Base-by-base conservation (phyloP, 1,284 basidiomycete species). In the Microbotryomycetes sp. region DNA sequence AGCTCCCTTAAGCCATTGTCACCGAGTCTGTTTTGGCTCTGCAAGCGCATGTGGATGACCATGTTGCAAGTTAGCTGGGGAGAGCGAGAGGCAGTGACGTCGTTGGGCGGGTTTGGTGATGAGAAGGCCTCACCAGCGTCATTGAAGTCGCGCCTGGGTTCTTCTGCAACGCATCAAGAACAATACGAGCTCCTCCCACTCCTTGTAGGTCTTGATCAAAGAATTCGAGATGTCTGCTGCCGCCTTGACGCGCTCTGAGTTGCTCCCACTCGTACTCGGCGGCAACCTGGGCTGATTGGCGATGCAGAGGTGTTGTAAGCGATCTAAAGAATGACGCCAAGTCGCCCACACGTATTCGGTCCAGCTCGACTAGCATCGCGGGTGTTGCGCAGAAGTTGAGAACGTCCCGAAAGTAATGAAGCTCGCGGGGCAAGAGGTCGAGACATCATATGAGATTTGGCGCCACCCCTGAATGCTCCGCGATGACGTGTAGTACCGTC, bases 1-100 rank as follows among this genome's bases (percentile, higher is more conserved):
- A 68, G 32, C 42, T 62, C 64, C 3, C 59, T 52, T 9, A 68
- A 15, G 2, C 66, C 66, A 23, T 62, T 59, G 45, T 68, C 66
- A 3, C 66, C 62, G 0, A 68, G 32, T 3, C 46, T 29, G 22
- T 68, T 68, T 26, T 67, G 65, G 0, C 36, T 42, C 36, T 42
- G 36, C 19, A 19, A 9, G n/a, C n/a, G n/a, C n/a, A n/a, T n/a
- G n/a, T n/a, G n/a, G n/a, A n/a, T n/a, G n/a, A n/a, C n/a, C n/a
- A n/a, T n/a, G n/a, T n/a, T n/a, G n/a, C n/a, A n/a, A 9, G 22
- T 23, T 22, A 9, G 49, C 23, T 22, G 28, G 49, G 49, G 49
- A 9, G 36, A 12, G 36, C 9, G 19, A 9, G 36, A 42, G 36
- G 36, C 36, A 42, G 36, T 42, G 36, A 42, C 12, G 12, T 9